These are phyloP conservation scores for Nemania diffusa DNA, from an alignment of 2,329 filamentous ascomycete genomes.

Conservation along the genomic window DNA sequence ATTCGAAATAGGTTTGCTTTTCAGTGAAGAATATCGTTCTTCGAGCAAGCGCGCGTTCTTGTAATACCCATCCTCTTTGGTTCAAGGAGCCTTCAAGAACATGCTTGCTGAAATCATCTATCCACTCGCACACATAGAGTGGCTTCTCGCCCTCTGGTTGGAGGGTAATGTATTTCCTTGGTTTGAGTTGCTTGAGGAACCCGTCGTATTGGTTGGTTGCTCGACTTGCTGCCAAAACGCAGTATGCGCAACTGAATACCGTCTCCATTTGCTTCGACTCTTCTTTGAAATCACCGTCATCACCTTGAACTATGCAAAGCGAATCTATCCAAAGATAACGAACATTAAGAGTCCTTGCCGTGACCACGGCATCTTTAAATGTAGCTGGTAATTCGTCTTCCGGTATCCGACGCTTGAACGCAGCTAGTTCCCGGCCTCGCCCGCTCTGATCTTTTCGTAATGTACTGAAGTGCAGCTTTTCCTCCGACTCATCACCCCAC, in stretches of 20 bases:
- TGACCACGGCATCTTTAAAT: constrained; percentile 31
- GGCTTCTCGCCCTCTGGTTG: background rate
- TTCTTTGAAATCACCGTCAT: constrained; percentile 37
- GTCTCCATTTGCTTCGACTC: constrained; percentile 44
- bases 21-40: constrained; percentile 53
- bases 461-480: constrained; percentile 18
- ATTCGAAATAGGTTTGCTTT: constrained; percentile 53
- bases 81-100: constrained; percentile 49
- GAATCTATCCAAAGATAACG: constrained; percentile 35
- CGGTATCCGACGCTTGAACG: constrained; percentile 26
- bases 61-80: constrained; percentile 53
- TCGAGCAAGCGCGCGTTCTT: constrained; percentile 52
- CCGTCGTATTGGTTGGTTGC: constrained; percentile 33
- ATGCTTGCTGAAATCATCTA: constrained; percentile 51
- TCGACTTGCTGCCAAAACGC: constrained; percentile 41
- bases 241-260: constrained; percentile 45
- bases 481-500: constrained; percentile 38
- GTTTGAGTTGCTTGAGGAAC: constrained; percentile 37
- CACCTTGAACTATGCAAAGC: too few species aligned
- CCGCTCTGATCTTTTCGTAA: constrained; percentile 6
- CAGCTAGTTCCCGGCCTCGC: constrained; percentile 28
- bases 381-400: constrained; percentile 21
- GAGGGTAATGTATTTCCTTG: constrained; percentile 19
- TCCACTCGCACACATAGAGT: constrained; percentile 44
- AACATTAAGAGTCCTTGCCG: constrained; percentile 15